Base-by-base conservation (phyloP, 805 yeast species). In the Metschnikowia arizonensis region DNA sequence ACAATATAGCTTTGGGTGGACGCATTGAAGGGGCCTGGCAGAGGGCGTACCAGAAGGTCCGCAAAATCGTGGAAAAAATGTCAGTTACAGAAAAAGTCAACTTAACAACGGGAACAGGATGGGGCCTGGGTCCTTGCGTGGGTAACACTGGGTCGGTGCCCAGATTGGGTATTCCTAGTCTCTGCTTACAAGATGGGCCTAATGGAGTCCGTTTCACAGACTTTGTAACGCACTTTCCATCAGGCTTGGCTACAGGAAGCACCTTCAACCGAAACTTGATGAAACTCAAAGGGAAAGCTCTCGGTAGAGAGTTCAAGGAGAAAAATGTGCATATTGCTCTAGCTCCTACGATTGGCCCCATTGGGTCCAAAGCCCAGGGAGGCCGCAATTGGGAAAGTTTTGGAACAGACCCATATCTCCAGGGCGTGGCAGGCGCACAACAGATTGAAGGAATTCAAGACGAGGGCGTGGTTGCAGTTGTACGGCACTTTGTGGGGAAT, bases 381-480 rank as follows among this genome's bases (percentile, higher is more conserved):
- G 85, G 86, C 5, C 66, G 85, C 52, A 77, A 76, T 60, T 79
- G 84, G 83, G 85, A 81, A 61, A 73, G 80, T 31, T 79, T 79
- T 60, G 81, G 82, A 7, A 64, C 80, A 4, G 85, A 81, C 57
- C 83, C 85, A 2, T 79, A 78, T 47, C 62, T 81, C 40, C 78
- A 77, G 52, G 85, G 85, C 18, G 64, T 72, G 23, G 73, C 71
- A 7, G 81, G 80, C 11, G 75, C 73, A 8, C 69, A 73, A 12
- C 75, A 81, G 3, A 69, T 79, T 14, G 69, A 67, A 41, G 85
- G 84, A 2, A 64, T 78, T 10, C 85, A 81, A 60, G 72, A 69
- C 33, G 78, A 77, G 59, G 81, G 81, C 6, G 79, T 81, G 15
- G 63, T 79, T 40, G 79, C 85, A 0, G 69, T 73, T 38, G 80